These are phyloP conservation scores for Trichosanthes truncata DNA, from an alignment of 306 rosid genomes.

Conservation along the genomic window DNA sequence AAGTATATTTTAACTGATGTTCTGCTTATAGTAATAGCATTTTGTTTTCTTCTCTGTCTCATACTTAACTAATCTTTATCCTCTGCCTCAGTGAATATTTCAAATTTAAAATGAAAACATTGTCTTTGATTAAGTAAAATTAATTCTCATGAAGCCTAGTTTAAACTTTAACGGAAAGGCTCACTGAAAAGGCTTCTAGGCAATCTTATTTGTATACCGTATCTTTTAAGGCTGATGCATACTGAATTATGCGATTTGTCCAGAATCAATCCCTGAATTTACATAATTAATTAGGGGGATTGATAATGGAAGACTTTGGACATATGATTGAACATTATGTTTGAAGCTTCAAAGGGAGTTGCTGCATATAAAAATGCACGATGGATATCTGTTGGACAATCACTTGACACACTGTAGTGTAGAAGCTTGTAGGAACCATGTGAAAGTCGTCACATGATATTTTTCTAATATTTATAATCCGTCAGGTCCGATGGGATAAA, in stretches of 20 bases:
- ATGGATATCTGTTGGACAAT: background rate
- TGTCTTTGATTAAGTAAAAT: background rate
- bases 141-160: background rate
- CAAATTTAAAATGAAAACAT: background rate
- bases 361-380: background rate
- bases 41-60: background rate
- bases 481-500: constrained; percentile 93
- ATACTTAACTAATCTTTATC: background rate
- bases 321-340: background rate
- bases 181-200: background rate
- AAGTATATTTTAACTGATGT: background rate
- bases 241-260: background rate
- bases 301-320: background rate
- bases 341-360: background rate
- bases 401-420: background rate
- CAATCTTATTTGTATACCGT: background rate
- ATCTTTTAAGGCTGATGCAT: background rate
- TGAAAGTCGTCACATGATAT: background rate
- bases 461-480: background rate
- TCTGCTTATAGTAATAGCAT: background rate
- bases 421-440: background rate
- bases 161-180: background rate
- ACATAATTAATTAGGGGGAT: background rate
- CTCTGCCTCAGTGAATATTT: background rate
- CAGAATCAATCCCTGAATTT: background rate